Evolutionary conservation across 2,329 filamentous ascomycete genomes (phyloP).

Genomic region (Pseudogymnoascus sp.): DNA sequence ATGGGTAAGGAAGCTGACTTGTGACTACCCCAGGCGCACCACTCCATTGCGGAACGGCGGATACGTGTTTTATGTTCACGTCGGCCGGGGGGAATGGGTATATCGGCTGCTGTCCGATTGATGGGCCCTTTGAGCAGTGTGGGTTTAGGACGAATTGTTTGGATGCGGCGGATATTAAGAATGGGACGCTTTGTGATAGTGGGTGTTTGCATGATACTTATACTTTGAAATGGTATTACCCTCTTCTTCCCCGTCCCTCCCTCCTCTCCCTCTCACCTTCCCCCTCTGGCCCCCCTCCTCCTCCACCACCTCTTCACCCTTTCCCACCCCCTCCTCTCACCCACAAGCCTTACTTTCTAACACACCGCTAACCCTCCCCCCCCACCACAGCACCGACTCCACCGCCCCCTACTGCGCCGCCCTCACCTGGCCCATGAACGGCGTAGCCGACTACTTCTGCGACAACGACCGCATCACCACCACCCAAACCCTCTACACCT

Average conservation of each 20-base stretch:
- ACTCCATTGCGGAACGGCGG: constrained; percentile 33
- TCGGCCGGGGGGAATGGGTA: constrained; percentile 28
- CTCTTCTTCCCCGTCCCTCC: neutral
- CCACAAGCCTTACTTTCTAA: no score
- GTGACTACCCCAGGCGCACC: constrained; percentile 28
- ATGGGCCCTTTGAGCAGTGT: constrained; percentile 23
- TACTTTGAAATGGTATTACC: constrained; percentile 41
- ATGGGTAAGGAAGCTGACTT: neutral
- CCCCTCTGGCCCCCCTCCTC: no score
- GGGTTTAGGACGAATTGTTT: constrained; percentile 34
- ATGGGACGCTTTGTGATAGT: constrained; percentile 34
- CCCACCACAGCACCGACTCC: constrained; percentile 30
- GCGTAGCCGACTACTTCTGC: constrained; percentile 41
- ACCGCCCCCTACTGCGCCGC: constrained; percentile 39
- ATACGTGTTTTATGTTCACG: constrained; percentile 37
- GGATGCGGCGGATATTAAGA: constrained; percentile 31
- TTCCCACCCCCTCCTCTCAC: no score
- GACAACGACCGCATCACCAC: constrained; percentile 29
- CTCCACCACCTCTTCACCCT: no score
- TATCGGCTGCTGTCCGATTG: constrained; percentile 37
- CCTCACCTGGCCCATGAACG: constrained; percentile 33
- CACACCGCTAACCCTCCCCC: neutral
- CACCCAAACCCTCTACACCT: constrained; percentile 34
- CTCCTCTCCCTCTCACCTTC: no score
- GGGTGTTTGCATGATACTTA: constrained; percentile 29